phyloP scores from a whole-genome alignment of 2,329 filamentous ascomycete genomes.

The Arthrobotrys sphaeroides region DNA sequence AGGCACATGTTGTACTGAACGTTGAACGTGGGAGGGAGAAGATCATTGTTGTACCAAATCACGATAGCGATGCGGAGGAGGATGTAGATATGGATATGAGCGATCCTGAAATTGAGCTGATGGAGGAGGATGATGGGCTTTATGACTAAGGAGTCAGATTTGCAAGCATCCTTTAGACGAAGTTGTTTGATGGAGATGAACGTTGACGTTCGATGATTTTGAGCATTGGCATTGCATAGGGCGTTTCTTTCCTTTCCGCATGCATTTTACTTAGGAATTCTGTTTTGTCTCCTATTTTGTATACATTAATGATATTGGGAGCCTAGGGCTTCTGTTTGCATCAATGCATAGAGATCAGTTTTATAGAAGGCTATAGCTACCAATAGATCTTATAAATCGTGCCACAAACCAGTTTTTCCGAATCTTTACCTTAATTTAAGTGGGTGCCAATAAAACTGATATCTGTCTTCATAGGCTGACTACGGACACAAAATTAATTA shows the following conservation, averaged over 20 bases:
- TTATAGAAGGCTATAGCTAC: too few relatives aligned
- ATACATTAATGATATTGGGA: neutral
- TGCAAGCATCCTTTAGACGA: neutral
- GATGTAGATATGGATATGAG: constrained; percentile 76
- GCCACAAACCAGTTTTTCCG: too few relatives aligned
- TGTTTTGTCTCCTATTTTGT: neutral
- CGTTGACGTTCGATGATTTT: neutral
- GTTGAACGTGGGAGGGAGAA: constrained; percentile 71
- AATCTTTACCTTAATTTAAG: too few relatives aligned
- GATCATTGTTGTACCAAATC: constrained; percentile 84
- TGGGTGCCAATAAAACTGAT: too few relatives aligned
- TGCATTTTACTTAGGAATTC: constrained; percentile 9
- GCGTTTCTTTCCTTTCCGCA: constrained; percentile 22
- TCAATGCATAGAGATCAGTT: too few relatives aligned
- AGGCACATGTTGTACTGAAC: constrained; percentile 76
- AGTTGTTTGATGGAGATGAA: neutral
- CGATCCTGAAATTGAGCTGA: constrained; percentile 73
- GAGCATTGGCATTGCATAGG: constrained; percentile 8
- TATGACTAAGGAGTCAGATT: constrained; percentile 67
- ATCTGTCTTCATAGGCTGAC: too few relatives aligned
- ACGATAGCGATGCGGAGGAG: constrained; percentile 71
- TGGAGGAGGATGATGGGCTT: constrained; percentile 68
- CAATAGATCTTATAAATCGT: too few relatives aligned
- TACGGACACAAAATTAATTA: too few relatives aligned
- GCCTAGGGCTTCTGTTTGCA: too few relatives aligned